Conservation (phyloP, 179 eudicot genomes). For the Drosera spatulata region DNA sequence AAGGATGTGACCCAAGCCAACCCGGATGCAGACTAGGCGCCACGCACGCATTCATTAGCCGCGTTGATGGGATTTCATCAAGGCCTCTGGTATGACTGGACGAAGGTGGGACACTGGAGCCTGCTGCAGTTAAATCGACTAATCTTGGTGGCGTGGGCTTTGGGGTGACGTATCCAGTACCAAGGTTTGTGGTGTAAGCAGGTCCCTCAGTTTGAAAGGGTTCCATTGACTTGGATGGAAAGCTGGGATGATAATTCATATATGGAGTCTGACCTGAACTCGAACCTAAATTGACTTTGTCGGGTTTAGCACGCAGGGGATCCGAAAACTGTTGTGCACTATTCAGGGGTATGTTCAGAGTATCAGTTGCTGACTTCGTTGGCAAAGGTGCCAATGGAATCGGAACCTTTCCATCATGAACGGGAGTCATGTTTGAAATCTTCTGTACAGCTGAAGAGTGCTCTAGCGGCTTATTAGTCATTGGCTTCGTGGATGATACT, state of each 20-base stretch:
- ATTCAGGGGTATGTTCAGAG: background rate
- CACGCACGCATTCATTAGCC: constrained; percentile 1
- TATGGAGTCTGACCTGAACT: too few species aligned
- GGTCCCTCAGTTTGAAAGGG: background rate
- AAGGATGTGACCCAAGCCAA: constrained; percentile 2
- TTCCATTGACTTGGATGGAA: background rate
- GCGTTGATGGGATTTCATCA: constrained; percentile 2
- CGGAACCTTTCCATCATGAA: constrained; percentile 1
- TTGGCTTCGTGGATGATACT: too few species aligned
- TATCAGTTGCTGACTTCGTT: constrained; percentile 4
- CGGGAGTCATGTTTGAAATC: background rate
- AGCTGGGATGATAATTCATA: background rate
- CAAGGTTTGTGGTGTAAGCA: background rate
- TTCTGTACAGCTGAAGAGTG: too few species aligned
- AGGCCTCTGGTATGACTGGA: background rate
- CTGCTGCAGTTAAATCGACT: background rate
- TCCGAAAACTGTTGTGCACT: background rate
- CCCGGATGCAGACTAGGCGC: background rate
- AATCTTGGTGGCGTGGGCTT: background rate
- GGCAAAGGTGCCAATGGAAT: constrained; percentile 10
- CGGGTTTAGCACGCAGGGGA: background rate
- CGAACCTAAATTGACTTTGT: too few species aligned
- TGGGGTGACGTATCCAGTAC: background rate
- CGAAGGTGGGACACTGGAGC: background rate
- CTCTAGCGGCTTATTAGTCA: too few species aligned